A percentile compares a stretch with the other conserved stretches of the same genome.
phyloP scores from a whole-genome alignment of 306 rosid genomes.

The Dalbergia oliveri region DNA sequence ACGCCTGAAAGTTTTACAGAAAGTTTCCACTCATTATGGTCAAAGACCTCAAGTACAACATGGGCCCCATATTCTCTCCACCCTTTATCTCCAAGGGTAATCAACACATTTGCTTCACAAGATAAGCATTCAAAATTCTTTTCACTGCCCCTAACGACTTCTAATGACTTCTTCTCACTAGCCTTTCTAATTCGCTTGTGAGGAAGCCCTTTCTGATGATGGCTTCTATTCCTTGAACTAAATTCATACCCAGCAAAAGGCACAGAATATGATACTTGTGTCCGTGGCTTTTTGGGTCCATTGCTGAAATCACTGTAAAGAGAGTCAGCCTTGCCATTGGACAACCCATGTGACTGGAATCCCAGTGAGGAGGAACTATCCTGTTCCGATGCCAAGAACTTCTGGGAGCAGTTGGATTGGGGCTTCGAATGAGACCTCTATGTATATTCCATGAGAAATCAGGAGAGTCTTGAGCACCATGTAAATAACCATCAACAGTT shows the following conservation, averaged over 20 bases:
- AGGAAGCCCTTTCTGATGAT: slow-evolving; percentile 70
- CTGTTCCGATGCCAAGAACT: slow-evolving; percentile 78
- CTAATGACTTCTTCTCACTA: slow-evolving; percentile 75
- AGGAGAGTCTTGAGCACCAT: slow-evolving; percentile 59
- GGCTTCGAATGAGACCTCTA: slow-evolving; percentile 66
- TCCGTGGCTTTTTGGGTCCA: slow-evolving; percentile 93
- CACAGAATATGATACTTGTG: slow-evolving; percentile 86
- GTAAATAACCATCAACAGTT: slow-evolving; percentile 58
- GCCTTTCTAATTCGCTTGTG: slow-evolving; percentile 84
- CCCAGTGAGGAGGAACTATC: slow-evolving; percentile 65
- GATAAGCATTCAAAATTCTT: slow-evolving; percentile 75
- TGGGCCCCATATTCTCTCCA: slow-evolving; percentile 90
- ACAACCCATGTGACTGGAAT: slow-evolving; percentile 69
- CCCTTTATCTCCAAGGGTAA: slow-evolving; percentile 80
- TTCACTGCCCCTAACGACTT: slow-evolving; percentile 62
- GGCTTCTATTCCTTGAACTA: slow-evolving; percentile 61
- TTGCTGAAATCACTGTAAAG: slow-evolving; percentile 73
- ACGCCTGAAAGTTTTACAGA: slow-evolving; percentile 81
- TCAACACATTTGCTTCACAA: slow-evolving; percentile 82
- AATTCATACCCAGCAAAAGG: slow-evolving; percentile 75
- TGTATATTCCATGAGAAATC: slow-evolving; percentile 68
- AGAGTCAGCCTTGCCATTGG: slow-evolving; percentile 71
- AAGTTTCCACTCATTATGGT: slow-evolving; percentile 93
- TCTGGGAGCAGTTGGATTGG: slow-evolving; percentile 87
- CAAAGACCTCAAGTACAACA: slow-evolving; percentile 81